These are phyloP conservation scores for Silene conica DNA, from an alignment of 148 eudicot genomes.

Conservation along the genomic window DNA sequence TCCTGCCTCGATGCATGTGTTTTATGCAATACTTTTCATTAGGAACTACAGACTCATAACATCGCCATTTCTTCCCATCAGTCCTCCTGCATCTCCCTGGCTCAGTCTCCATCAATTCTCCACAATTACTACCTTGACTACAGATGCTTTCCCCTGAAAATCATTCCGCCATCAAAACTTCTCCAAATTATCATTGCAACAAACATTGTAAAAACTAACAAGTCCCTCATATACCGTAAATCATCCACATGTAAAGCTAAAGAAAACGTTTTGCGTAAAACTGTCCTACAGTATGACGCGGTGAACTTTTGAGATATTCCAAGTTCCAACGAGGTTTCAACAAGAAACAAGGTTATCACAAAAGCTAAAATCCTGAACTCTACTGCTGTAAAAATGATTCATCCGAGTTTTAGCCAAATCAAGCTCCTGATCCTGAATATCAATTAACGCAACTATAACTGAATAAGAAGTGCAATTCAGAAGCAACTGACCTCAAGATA, in stretches of 20 bases:
- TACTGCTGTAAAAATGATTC: background rate
- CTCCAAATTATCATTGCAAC: background rate
- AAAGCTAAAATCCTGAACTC: background rate
- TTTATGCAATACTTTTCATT: conserved; percentile 57
- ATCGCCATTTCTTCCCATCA: conserved; percentile 77
- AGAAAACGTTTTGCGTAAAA: background rate
- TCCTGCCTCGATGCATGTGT: conserved; percentile 61
- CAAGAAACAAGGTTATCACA: background rate
- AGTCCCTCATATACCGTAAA: background rate
- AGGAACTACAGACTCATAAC: conserved; percentile 36
- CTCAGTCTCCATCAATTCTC: conserved; percentile 37
- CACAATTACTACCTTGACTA: conserved; percentile 7
- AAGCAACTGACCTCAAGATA: background rate
- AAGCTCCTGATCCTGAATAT: background rate
- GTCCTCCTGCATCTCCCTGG: conserved; percentile 70
- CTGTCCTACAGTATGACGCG: background rate
- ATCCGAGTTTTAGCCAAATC: background rate
- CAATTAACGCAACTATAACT: background rate
- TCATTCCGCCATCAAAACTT: background rate
- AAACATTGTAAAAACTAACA: too few species aligned
- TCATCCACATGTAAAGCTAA: background rate
- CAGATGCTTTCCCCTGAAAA: conserved; percentile 16
- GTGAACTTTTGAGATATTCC: background rate
- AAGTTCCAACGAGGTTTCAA: background rate
- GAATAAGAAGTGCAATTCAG: background rate